Percentiles rank a stretch among this genome's conserved stretches.
Evolutionary conservation across 1,284 basidiomycete genomes (phyloP).

Genomic region (Afroboletus lepidellus): DNA sequence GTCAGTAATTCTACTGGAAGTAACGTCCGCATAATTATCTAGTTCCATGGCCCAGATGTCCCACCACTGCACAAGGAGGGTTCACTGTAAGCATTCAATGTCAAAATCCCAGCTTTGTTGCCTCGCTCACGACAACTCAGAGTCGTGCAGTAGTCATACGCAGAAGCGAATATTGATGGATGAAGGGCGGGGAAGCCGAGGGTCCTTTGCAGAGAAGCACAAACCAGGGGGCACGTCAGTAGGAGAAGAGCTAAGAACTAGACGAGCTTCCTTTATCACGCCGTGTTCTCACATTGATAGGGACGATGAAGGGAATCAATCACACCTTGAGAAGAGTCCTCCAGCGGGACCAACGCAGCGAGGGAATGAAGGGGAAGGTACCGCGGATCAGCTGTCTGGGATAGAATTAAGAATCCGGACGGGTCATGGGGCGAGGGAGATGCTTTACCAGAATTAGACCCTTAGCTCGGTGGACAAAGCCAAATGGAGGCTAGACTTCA

Average conservation of each 20-base stretch:
- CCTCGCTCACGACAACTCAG: too few relatives aligned
- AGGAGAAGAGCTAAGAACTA: not conserved
- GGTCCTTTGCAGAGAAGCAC: not conserved
- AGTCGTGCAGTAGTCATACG: too few relatives aligned
- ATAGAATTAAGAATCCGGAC: not conserved
- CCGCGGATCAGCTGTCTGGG: not conserved
- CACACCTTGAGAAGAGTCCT: not conserved
- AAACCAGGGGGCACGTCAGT: not conserved
- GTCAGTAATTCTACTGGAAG: not conserved
- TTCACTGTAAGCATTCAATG: not conserved
- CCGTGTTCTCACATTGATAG: not conserved
- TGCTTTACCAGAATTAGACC: not conserved
- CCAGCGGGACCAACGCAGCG: too few relatives aligned
- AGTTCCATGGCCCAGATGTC: not conserved
- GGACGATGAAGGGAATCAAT: not conserved
- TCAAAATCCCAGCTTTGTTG: too few relatives aligned
- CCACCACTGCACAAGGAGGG: not conserved
- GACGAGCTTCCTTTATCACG: not conserved
- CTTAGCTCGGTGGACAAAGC: not conserved
- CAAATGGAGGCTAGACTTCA: not conserved
- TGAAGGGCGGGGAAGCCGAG: not conserved
- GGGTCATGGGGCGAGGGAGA: not conserved
- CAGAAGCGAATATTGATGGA: not conserved
- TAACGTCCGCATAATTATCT: not conserved
- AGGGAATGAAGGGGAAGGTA: too few relatives aligned